Evolutionary conservation across 306 rosid genomes (phyloP), one percentile per base, ranked within the genome.

Genomic region (Arachis stenosperma): DNA sequence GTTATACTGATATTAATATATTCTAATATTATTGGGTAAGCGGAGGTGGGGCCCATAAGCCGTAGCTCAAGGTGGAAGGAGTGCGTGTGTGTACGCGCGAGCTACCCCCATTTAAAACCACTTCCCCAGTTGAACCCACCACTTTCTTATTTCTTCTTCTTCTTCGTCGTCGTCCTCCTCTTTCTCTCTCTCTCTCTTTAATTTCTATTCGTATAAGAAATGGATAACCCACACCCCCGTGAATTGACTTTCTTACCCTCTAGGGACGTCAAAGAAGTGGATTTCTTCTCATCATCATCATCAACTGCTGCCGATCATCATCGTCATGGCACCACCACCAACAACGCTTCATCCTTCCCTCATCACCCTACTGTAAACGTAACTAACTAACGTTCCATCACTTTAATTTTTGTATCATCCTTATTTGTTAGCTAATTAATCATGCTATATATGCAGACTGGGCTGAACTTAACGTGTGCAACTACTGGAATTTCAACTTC

Each of bases 161-260:
- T 27, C 17, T 40, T 37, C 33, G 3, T 33, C 37, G 3, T 33
- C 37, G 0, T 41, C 53, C n/a, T 48, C 39, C 65, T 61, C 47
- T 48, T 48, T 61, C 10, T 39, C 11, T 39, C 29, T 39, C 5
- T 61, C 48, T 40, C 13, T 6, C 5, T 11, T 3, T 54, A 17
- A 7, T 48, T 51, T 39, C 37, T 4, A 33, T 33, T 33, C 37
- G 4, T 33, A 33, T 2, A 33, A 33, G 37, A 33, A 33, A 69
- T 69, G 78, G 83, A 73, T n/a, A 79, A 82, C 68, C 80, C 8
- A 62, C 83, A 81, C 53, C 77, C 42, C 76, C 86, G 58, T 71
- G 84, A 81, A 58, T 75, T 81, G 5, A 62, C 80, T 69, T 75
- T 81, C 67, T 71, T 78, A 56, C 52, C 36, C 69, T 70, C 85